These are phyloP conservation scores for Citrus sp. DNA, from an alignment of 345 rosid genomes.

Conservation along the genomic window DNA sequence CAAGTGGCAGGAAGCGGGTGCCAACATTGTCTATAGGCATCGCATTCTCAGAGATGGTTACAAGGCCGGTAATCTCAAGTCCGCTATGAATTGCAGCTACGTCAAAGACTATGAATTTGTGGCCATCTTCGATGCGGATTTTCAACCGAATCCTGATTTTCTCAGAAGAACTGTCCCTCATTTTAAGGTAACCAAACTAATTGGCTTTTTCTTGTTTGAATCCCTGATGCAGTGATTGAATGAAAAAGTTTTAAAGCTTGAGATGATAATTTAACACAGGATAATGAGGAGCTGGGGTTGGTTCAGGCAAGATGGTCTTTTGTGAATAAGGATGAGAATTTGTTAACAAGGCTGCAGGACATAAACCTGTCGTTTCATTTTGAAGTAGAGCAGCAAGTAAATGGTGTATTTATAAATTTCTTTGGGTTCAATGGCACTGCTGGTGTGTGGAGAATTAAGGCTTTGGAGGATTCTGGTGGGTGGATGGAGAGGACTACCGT, in stretches of 20 bases:
- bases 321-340: constrained; percentile 89
- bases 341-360: constrained; percentile 83
- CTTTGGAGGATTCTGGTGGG: constrained; percentile 92
- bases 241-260: not conserved
- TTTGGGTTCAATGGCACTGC: constrained; percentile 97
- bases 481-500: constrained; percentile 98
- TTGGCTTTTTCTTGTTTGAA: not conserved
- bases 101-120: constrained; percentile 90
- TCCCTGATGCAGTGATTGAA: not conserved
- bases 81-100: constrained; percentile 92
- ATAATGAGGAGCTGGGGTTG: constrained; percentile 71
- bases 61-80: constrained; percentile 96
- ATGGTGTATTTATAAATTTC: constrained; percentile 75
- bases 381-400: constrained; percentile 96
- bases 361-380: constrained; percentile 88
- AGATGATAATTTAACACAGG: constrained; percentile 36
- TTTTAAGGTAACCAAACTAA: constrained; percentile 50
- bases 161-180: constrained; percentile 82
- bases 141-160: constrained; percentile 84
- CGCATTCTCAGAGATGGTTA: constrained; percentile 85
- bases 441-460: constrained; percentile 94
- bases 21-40: constrained; percentile 75
- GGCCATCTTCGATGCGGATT: constrained; percentile 94
- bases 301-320: constrained; percentile 98
- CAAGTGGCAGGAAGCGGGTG: constrained; percentile 89